Conservation (phyloP, 495 filamentous ascomycete genomes). For the Glonium stellatum region DNA sequence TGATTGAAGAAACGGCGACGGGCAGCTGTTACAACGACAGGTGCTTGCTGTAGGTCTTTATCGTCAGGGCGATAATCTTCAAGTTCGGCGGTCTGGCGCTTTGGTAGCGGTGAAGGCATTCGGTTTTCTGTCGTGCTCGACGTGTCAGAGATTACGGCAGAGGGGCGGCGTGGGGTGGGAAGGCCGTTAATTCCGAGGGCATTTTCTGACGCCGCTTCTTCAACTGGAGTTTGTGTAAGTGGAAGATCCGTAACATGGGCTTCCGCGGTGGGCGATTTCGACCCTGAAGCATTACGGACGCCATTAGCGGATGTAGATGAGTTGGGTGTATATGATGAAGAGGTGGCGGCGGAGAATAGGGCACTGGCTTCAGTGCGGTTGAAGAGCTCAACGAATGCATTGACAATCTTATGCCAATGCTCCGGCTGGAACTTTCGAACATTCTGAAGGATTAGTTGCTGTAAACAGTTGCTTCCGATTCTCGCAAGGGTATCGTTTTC, state of each 20-base stretch:
- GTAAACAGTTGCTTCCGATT: slow-evolving; percentile 95
- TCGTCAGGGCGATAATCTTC: slow-evolving; percentile 79
- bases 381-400: slow-evolving; percentile 91
- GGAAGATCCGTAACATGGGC: slow-evolving; percentile 24
- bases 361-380: slow-evolving; percentile 89
- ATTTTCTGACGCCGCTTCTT: slow-evolving; percentile 26
- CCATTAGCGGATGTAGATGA: slow-evolving; percentile 15
- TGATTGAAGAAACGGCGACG: slow-evolving; percentile 97
- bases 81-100: slow-evolving; percentile 45
- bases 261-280: slow-evolving; percentile 25
- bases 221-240: slow-evolving; percentile 21
- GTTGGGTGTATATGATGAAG: slow-evolving; percentile 32
- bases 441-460: slow-evolving; percentile 92
- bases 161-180: slow-evolving; percentile 21
- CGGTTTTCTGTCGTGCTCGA: slow-evolving; percentile 13
- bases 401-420: slow-evolving; percentile 92
- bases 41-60: slow-evolving; percentile 69
- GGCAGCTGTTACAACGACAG: slow-evolving; percentile 83
- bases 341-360: slow-evolving; percentile 76
- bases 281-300: slow-evolving; percentile 3
- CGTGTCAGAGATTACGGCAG: slow-evolving; percentile 18
- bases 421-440: slow-evolving; percentile 78
- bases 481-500: slow-evolving; percentile 98
- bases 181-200: slow-evolving; percentile 39
- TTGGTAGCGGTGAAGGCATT: slow-evolving; percentile 27